Percentiles rank a stretch among this genome's conserved stretches.
phyloP scores from a whole-genome alignment of 257 asterid genomes.

The Jasminum sambac region DNA sequence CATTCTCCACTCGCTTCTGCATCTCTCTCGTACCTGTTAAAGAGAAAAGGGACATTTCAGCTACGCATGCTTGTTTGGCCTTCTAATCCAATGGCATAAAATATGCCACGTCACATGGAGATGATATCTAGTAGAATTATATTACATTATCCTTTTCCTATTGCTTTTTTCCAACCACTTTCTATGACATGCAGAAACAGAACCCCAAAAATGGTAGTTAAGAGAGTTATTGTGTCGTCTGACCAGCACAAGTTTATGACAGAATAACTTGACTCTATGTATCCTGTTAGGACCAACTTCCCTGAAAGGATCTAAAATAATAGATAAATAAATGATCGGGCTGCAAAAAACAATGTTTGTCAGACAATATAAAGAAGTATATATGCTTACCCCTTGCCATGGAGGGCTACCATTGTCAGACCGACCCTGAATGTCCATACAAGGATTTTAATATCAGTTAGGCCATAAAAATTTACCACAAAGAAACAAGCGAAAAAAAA shows the following conservation, averaged over 20 bases:
- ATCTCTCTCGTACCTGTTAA: constrained; percentile 87
- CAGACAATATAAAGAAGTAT: not conserved
- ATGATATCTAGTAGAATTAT: no score
- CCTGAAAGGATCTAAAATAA: not conserved
- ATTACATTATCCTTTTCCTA: not conserved
- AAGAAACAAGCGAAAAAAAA: not conserved
- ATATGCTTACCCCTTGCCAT: constrained; percentile 87
- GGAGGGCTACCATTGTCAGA: constrained; percentile 82
- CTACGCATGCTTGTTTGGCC: no score
- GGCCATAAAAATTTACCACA: constrained; percentile 6
- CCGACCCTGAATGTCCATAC: constrained; percentile 61
- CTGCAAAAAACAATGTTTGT: not conserved
- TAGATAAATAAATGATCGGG: not conserved
- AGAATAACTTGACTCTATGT: no score
- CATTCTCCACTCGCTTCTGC: constrained; percentile 90
- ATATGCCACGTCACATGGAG: no score
- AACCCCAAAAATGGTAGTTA: not conserved
- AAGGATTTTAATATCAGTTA: constrained; percentile 23
- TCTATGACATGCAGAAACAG: no score
- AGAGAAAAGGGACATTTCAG: not conserved
- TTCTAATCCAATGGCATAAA: no score
- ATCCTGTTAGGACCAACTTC: no score
- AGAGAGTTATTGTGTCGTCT: not conserved
- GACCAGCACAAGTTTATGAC: no score
- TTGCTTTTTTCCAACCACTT: no score